Evolutionary conservation across 306 rosid species (phyloP), one percentile per base, ranked within the genome.

Genomic region (Vigna hirtella): DNA sequence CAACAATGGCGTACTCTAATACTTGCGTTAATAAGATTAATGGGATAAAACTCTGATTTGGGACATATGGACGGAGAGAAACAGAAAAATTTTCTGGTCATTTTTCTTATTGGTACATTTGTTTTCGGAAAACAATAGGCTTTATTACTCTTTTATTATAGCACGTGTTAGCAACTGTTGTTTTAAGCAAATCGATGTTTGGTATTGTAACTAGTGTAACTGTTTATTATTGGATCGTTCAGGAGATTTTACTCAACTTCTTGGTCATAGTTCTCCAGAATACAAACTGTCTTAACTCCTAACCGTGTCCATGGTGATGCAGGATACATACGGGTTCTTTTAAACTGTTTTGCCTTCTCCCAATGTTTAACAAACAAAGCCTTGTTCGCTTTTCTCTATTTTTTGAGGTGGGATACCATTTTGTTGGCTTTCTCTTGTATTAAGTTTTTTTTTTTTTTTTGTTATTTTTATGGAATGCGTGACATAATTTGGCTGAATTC

Each of bases 281-380:
- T 70, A 36, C 36, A 43, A 58, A 43, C 64, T 65, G 68, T 74
- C 45, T 77, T 83, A 61, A 81, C 47, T 80, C 69, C 79, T 78
- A 55, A 75, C 28, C 22, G 14, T 30, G 53, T 76, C 20, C 26
- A 18, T 69, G 78, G 43, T 76, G 68, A 66, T 91, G 86, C 92
- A 95, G 98, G 98, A 70, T 95, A 95, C 80, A 79, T 86, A 14
- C 87, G 99, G 88, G 80, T 92, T 81, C 86, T 95, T 78, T 84
- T 91, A 70, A 95, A 92, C 87, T 73, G 90, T 77, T 55, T 81
- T 83, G 98, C 98, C 36, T 95, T 92, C 84, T 88, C 86, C 34
- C 57, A 79, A 42, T 89, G 99, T 91, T 93, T 86, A 89, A 83
- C 86, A 65, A 88, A 90, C 96, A 95, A 90, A 85, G 49, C 71